Conservation (phyloP, 2,329 filamentous ascomycete species). For the Aurifilum marmelostoma region DNA sequence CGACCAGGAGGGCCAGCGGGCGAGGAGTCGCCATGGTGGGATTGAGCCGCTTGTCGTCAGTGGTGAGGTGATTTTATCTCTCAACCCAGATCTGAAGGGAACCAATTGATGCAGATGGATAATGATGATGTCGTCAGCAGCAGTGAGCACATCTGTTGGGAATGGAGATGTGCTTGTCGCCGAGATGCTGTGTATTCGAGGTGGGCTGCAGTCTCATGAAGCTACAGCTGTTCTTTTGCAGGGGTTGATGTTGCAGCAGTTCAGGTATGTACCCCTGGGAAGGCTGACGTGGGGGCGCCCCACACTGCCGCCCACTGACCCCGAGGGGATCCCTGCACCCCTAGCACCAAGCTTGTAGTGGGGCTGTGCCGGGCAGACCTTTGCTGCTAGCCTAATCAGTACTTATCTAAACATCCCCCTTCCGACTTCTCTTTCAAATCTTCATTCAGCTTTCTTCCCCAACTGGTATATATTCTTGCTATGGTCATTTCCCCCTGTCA, state of each 20-base stretch:
- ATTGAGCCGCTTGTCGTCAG: constrained; percentile 24
- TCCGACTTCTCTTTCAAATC: background rate
- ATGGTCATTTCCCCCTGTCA: background rate
- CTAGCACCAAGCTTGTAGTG: background rate
- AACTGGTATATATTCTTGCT: background rate
- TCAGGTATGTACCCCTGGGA: constrained; percentile 13
- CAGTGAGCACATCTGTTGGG: background rate
- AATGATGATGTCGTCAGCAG: background rate
- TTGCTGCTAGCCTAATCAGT: background rate
- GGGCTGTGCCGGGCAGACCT: background rate
- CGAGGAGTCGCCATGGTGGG: constrained; percentile 33
- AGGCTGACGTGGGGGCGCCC: constrained; percentile 20
- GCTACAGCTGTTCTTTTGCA: constrained; percentile 29
- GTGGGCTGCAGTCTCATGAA: constrained; percentile 8
- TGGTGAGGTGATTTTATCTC: background rate
- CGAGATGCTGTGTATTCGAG: background rate
- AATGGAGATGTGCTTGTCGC: background rate
- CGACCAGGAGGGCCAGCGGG: constrained; percentile 36
- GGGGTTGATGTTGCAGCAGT: constrained; percentile 5
- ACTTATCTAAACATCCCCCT: background rate
- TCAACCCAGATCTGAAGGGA: background rate
- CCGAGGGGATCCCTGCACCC: too few relatives aligned
- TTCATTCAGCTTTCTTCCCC: background rate
- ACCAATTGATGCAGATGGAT: background rate
- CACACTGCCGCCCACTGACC: background rate